phyloP scores from a whole-genome alignment of 148 eudicot genomes.

The Persicaria tinctoria region DNA sequence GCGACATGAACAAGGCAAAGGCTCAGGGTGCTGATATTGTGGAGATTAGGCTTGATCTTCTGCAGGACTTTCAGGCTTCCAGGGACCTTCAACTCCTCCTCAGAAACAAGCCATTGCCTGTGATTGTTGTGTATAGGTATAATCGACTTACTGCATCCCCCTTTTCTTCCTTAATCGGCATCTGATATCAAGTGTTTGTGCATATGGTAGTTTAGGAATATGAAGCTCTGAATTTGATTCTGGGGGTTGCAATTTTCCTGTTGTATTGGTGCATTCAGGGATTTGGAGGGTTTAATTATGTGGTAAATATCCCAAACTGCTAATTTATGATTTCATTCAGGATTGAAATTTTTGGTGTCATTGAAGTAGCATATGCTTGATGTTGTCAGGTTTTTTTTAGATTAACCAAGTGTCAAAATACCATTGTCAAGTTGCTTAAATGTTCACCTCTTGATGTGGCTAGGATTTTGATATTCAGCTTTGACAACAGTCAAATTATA shows the following conservation, averaged over 20 bases:
- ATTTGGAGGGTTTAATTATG: not conserved
- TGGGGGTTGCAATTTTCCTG: not conserved
- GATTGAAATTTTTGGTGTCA: not conserved
- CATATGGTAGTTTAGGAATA: not conserved
- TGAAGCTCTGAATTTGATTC: not conserved
- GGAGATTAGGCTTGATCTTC: slow-evolving; percentile 10
- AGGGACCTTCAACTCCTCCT: slow-evolving; percentile 5
- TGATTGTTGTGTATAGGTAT: slow-evolving; percentile 10
- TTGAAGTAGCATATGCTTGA: not conserved
- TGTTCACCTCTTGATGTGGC: not conserved
- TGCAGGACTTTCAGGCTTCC: slow-evolving; percentile 10
- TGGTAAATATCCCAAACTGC: not conserved
- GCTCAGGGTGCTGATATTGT: slow-evolving; percentile 9
- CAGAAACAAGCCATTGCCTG: slow-evolving; percentile 11
- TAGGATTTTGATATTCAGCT: not conserved
- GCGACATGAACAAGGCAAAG: slow-evolving; percentile 11
- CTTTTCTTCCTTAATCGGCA: not conserved
- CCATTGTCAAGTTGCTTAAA: not conserved
- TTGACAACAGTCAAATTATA: not conserved
- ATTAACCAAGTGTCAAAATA: too few relatives aligned
- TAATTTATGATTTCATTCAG: not conserved
- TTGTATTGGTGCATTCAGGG: not conserved
- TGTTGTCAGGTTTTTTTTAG: too few relatives aligned
- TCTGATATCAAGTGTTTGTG: not conserved
- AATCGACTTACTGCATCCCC: not conserved